Evolutionary conservation across 768 basidiomycete genomes (phyloP).

Genomic region (Hericium rajendrae): DNA sequence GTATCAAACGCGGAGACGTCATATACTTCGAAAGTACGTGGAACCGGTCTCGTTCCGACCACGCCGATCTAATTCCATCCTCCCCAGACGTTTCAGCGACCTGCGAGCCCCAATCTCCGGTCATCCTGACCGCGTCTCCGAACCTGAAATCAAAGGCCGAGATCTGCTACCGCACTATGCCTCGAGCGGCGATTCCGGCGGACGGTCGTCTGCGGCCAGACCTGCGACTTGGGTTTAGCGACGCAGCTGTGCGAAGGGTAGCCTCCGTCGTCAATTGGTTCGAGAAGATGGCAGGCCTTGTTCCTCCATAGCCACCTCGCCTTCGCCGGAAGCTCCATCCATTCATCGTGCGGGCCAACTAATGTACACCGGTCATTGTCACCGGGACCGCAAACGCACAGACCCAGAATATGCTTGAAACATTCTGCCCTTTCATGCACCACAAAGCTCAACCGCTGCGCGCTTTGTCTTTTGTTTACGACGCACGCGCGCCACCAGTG

Average conservation of each 20-base stretch:
- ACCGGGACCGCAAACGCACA: no score
- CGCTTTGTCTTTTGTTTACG: not conserved
- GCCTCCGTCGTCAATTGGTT: slow-evolving; percentile 63
- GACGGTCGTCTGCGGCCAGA: slow-evolving; percentile 60
- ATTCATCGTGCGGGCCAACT: no score
- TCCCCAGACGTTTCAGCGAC: slow-evolving; percentile 38
- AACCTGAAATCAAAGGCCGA: slow-evolving; percentile 49
- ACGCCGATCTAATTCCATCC: not conserved
- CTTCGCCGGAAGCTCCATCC: no score
- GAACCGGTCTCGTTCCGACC: slow-evolving; percentile 4
- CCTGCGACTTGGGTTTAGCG: slow-evolving; percentile 58
- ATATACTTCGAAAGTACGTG: slow-evolving; percentile 57
- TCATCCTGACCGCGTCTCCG: slow-evolving; percentile 52
- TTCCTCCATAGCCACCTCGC: not conserved
- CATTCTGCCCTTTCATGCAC: no score
- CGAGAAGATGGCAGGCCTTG: slow-evolving; percentile 60
- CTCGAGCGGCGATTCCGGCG: slow-evolving; percentile 30
- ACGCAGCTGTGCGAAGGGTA: slow-evolving; percentile 60
- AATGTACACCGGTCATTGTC: no score
- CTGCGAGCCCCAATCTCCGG: slow-evolving; percentile 27
- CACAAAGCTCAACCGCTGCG: no score
- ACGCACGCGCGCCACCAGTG: no score
- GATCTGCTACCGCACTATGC: slow-evolving; percentile 77
- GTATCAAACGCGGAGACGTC: slow-evolving; percentile 61
- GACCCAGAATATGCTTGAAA: not conserved